Evolutionary conservation across 2,329 filamentous ascomycete species (phyloP).

Genomic region (Hypoxylon sp.): DNA sequence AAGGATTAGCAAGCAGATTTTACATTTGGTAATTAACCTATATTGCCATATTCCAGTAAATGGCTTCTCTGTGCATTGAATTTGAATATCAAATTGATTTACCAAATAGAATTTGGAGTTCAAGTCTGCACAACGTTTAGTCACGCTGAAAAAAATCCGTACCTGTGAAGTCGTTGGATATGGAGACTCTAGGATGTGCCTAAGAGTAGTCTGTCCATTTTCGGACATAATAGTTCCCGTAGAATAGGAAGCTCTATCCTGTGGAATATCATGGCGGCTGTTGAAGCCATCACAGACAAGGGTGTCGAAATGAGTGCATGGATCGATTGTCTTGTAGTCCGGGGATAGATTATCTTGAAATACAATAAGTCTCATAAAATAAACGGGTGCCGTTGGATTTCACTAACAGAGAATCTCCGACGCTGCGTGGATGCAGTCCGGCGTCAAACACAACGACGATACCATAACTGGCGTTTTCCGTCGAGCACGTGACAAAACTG

Average conservation of each 20-base stretch:
- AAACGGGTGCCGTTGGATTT: neutral
- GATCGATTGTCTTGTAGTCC: slow-evolving; percentile 72
- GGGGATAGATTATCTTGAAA: slow-evolving; percentile 67
- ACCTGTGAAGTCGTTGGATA: slow-evolving; percentile 61
- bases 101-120: neutral
- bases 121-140: slow-evolving; percentile 22
- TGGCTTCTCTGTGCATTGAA: neutral
- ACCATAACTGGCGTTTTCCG: slow-evolving; percentile 44
- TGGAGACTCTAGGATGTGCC: slow-evolving; percentile 72
- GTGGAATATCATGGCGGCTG: slow-evolving; percentile 72
- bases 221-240: slow-evolving; percentile 73
- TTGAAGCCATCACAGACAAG: slow-evolving; percentile 77
- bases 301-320: slow-evolving; percentile 77
- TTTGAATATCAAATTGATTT: neutral
- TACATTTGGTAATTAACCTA: neutral
- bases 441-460: slow-evolving; percentile 64
- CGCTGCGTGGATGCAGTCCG: slow-evolving; percentile 73
- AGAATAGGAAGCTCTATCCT: slow-evolving; percentile 72
- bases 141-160: slow-evolving; percentile 17
- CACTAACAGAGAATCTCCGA: slow-evolving; percentile 67
- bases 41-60: neutral
- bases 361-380: slow-evolving; percentile 19
- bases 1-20: slow-evolving; percentile 30
- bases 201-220: slow-evolving; percentile 68
- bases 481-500: slow-evolving; percentile 37